Percentiles rank a stretch among this genome's conserved stretches.
Evolutionary conservation across 441 rosid genomes (phyloP).

Genomic region (Metrosideros polymorpha): DNA sequence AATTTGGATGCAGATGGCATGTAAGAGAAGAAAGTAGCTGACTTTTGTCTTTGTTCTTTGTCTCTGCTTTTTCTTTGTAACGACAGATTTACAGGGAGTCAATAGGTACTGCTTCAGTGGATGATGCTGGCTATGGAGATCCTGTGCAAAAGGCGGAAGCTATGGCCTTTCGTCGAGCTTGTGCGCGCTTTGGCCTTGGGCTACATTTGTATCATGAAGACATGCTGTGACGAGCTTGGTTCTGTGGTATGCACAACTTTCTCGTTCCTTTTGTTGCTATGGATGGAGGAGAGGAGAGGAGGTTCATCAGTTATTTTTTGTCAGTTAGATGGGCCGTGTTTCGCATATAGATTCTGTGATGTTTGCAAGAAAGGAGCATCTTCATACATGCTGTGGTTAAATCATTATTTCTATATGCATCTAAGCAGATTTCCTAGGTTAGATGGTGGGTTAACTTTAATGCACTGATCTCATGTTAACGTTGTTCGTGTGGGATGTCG

Average conservation of each 20-base stretch:
- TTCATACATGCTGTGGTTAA: not conserved
- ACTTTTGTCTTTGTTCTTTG: not conserved
- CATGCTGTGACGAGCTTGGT: constrained; percentile 13
- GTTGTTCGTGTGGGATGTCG: not conserved
- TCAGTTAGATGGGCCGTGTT: not conserved
- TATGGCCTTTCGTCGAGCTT: constrained; percentile 85
- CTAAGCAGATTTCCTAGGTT: not conserved
- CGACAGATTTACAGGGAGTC: constrained; percentile 54
- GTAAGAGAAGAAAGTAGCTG: not conserved
- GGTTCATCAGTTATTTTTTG: not conserved
- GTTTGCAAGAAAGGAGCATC: not conserved
- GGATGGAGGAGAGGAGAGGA: not conserved
- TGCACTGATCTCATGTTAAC: not conserved
- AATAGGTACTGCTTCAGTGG: constrained; percentile 54
- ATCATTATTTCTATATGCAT: not conserved
- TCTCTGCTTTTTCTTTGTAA: not conserved
- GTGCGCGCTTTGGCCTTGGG: constrained; percentile 81
- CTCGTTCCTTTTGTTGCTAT: not conserved
- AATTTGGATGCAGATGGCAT: not conserved
- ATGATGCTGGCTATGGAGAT: constrained; percentile 55
- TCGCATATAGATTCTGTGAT: not conserved
- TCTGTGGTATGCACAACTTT: not conserved
- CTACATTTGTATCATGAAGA: constrained; percentile 86
- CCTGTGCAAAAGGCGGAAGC: constrained; percentile 84
- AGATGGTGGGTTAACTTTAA: not conserved